These are phyloP conservation scores for Guadua angustifolia DNA, from an alignment of 176 grass and related monocot genomes.

Conservation along the genomic window DNA sequence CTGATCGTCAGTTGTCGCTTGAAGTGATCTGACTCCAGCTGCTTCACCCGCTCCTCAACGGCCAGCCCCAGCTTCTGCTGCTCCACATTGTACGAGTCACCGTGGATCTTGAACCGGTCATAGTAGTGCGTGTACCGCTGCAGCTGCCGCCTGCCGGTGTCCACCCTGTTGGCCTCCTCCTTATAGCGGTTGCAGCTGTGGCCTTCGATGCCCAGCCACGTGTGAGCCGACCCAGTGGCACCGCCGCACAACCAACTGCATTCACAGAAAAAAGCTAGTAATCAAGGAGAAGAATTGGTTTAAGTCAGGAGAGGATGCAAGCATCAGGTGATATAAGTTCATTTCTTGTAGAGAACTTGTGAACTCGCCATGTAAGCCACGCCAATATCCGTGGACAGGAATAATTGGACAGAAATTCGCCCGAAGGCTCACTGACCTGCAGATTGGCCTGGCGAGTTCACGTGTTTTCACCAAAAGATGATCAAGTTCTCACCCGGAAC, in stretches of 20 bases:
- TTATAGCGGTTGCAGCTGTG: constrained; percentile 60
- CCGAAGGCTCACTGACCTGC: neutral
- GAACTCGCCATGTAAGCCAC: neutral
- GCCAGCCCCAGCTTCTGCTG: constrained; percentile 9
- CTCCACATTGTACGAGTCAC: constrained; percentile 38
- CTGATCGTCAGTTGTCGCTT: rapidly evolving
- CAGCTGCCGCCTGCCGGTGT: constrained; percentile 18
- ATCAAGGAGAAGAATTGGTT: neutral
- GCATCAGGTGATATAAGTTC: constrained; percentile 1
- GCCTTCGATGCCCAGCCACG: neutral
- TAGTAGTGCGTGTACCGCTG: constrained; percentile 53
- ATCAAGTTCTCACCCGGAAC: neutral
- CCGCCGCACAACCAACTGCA: constrained; percentile 65
- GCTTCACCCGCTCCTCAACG: neutral
- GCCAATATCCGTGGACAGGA: neutral
- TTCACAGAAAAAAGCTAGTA: no score
- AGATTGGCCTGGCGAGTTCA: neutral
- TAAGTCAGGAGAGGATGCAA: neutral
- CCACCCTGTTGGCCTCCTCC: constrained; percentile 41
- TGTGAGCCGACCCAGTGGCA: neutral
- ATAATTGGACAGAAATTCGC: neutral
- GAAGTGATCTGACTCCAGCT: neutral
- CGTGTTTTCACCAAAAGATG: neutral
- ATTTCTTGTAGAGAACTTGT: neutral
- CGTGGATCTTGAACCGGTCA: constrained; percentile 40